Base-by-base conservation (phyloP, 257 asterid genomes). In the Voacanga thouarsii region DNA sequence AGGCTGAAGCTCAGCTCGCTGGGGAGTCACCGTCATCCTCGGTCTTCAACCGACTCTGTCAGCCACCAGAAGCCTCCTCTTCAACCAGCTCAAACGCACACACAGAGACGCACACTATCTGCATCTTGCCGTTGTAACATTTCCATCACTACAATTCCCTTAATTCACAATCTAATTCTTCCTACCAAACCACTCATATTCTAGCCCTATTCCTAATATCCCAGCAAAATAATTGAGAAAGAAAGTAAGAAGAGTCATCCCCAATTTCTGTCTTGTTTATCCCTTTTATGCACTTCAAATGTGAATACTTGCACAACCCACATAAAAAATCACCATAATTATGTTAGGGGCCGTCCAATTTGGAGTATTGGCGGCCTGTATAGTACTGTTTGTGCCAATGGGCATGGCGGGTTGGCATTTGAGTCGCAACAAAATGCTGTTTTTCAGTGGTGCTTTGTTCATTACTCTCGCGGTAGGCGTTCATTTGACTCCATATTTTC, bases 381-480 rank as follows among this genome's bases (percentile, higher is more conserved):
- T 96, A 57, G 98, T 96, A 49, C 82, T 96, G 9, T 96, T 93
- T 63, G 97, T 96, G 53, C 98, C 99, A 37, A 84, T 96, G 90
- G 97, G 94, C 56, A 92, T 96, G 98, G 98, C 99, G 65, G 99
- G 99, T 55, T 93, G 97, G 97, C 98, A 92, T 84, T 83, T 96
- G 83, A 96, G 98, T 83, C 97, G 99, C 45, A 96, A 93, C 91
- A 93, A 92, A 86, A 84, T 96, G 90, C 92, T 96, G 41, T 92
- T 96, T 81, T 96, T 96, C 89, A 96, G 99, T 84, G 88, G 99
- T 79, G 97, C 99, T 79, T 91, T 92, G 59, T 96, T 96, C 88
- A 93, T 96, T 70, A 90, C 98, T n/a, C 96, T 96, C 30, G 97
- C 99, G 66, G 95, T 96, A 64, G 89, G 97, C 78, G 97, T 96